Base-by-base conservation (phyloP, 2,329 filamentous ascomycete species). In the Metarhizium anisopliae region DNA sequence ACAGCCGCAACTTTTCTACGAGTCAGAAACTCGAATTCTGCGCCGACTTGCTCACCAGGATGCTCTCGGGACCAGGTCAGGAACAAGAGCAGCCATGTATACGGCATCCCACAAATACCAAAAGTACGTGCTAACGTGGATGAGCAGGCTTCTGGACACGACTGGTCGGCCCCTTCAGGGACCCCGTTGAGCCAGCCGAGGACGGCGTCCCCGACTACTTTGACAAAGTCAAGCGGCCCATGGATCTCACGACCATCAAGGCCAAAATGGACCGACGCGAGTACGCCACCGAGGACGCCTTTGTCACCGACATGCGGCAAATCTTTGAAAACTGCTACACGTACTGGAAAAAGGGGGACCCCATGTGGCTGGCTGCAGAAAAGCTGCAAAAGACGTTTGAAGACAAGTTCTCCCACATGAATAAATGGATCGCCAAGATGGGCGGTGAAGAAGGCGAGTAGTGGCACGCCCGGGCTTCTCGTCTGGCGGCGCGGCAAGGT, bases 251-350 rank as follows among this genome's bases (percentile, higher is more conserved):
- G 49, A 84, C 80, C 2, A 79, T 85, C 69, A 83, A 84, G 67
- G 67, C 59, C 50, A 85, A 84, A 68, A 81, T 85, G 77, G 78
- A 84, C 55, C 64, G 67, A 14, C 68, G 67, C 20, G 75, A 78
- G 61, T 86, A 86, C 64, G 63, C 56, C 3, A 72, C 68, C 52
- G 75, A 81, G 7, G 72, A 77, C 3, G 78, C 83, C 53, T 85
- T 85, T 60, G 66, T 77, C 42, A 68, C 67, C 3, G 83, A 86
- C 66, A 76, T 85, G 63, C 77, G 79, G 6, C 80, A 82, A 63
- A 85, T 86, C 40, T 85, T 85, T 57, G 68, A 75, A 30, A 86
- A 85, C 66, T 85, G 81, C 66, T 84, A 81, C 66, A 77, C 75
- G n/a, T 86, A 85, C 67, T 85, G 82, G 79, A 77, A 72, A 51